A percentile compares a stretch with the other conserved stretches of the same genome.
Conservation (phyloP, 805 yeast species). For the Wickerhamiella galacta region DNA sequence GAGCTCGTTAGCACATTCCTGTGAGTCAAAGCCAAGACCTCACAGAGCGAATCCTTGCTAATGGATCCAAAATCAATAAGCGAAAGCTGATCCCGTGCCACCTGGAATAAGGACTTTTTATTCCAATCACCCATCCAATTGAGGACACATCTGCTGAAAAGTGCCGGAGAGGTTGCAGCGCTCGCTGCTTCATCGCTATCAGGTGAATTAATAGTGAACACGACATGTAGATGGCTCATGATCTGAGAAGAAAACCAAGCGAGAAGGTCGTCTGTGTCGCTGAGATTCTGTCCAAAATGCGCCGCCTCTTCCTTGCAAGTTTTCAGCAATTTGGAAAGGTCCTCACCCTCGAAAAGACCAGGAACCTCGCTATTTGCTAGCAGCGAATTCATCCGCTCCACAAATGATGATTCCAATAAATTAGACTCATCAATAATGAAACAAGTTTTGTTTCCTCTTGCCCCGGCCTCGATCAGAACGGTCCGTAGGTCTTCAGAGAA, state of each 20-base stretch:
- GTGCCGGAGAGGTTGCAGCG: conserved; percentile 65
- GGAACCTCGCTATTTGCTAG: conserved; percentile 88
- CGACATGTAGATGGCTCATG: conserved; percentile 60
- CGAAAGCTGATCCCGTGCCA: conserved; percentile 24
- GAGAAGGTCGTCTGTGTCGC: conserved; percentile 47
- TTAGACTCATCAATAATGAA: conserved; percentile 70
- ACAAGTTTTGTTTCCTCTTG: conserved; percentile 45
- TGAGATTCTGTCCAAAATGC: conserved; percentile 44
- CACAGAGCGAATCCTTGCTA: not conserved
- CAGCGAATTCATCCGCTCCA: conserved; percentile 86
- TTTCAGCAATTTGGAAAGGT: conserved; percentile 33
- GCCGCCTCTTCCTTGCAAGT: conserved; percentile 41
- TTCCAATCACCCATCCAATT: conserved; percentile 87
- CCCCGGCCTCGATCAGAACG: conserved; percentile 33
- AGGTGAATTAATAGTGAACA: conserved; percentile 55
- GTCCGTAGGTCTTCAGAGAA: conserved; percentile 51
- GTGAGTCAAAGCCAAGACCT: conserved; percentile 1
- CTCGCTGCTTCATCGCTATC: conserved; percentile 24
- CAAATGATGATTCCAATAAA: conserved; percentile 55
- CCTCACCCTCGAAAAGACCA: conserved; percentile 71
- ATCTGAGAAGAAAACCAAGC: conserved; percentile 58
- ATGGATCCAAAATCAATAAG: not conserved
- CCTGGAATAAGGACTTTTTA: conserved; percentile 29
- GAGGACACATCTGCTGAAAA: conserved; percentile 75
- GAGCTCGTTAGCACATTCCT: conserved; percentile 1